Base-by-base conservation (phyloP, 495 filamentous ascomycete species). In the Neurospora sp. region DNA sequence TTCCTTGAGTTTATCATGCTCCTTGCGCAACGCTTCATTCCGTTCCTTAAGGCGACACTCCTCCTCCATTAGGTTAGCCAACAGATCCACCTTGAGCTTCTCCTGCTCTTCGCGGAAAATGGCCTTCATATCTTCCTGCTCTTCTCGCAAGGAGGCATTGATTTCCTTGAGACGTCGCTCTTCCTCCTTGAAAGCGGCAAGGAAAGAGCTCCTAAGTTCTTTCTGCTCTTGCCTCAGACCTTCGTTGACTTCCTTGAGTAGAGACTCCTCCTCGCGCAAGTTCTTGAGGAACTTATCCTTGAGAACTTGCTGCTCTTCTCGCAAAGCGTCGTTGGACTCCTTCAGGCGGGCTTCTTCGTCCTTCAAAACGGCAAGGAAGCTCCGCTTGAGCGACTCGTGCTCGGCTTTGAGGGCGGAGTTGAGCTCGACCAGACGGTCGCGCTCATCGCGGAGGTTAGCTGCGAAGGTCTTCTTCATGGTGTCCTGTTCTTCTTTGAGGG, bases 31-130 rank as follows among this genome's bases (percentile, higher is more conserved):
- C 9, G 84, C 85, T 3, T 89, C 86, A 69, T 97, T 89, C 39
- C 92, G 90, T 13, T 88, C 85, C 78, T 97, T 93, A 4, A 97
- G 87, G 66, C 90, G 86, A 70, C 93, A 90, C 76, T 90, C 92
- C 78, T 97, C 92, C 0, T 90, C 89, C 59, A 86, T 85, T 45
- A 92, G 84, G 69, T 90, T 90, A 79, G 96, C 92, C 2, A 99
- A 84, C 10, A 77, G 48, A n/a, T 81, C 79, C 34, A 76, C 48
- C 76, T 78, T 78, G 39, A 80, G 37, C 0, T 73, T 76, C 43
- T 81, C 78, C 17, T 80, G 75, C 13, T 81, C 79, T 24, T 81
- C 78, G 71, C 77, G 77, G 48, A 81, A 74, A 1, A 71, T 70
- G 8, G 71, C 74, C 54, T 73, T 76, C 71, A 78, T 48, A 0